Percentiles rank a stretch among this genome's conserved stretches.
Conservation (phyloP, 106 monocot species). For the Dioscorea dumetorum region DNA sequence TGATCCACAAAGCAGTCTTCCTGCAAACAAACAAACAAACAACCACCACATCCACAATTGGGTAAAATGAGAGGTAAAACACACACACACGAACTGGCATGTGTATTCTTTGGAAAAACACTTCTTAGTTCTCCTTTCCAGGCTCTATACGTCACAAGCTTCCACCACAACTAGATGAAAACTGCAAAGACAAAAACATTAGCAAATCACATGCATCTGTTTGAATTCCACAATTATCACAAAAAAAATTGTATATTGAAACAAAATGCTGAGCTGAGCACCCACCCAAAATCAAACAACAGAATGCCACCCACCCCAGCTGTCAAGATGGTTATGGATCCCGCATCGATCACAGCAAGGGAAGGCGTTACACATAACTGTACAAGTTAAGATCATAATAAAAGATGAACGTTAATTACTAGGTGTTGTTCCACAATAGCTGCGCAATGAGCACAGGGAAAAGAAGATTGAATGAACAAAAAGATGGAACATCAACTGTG, state of each 20-base stretch:
- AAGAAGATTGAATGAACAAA: background rate
- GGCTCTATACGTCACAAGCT: background rate
- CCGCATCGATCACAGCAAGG: background rate
- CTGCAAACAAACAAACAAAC: too few relatives aligned
- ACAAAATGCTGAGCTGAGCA: background rate
- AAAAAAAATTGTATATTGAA: background rate
- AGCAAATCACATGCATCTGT: too few relatives aligned
- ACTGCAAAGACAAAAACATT: background rate
- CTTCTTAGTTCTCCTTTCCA: too few relatives aligned
- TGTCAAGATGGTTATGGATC: background rate
- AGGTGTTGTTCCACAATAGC: too few relatives aligned
- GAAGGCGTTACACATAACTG: background rate
- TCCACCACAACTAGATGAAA: background rate
- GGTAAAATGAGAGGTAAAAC: too few relatives aligned
- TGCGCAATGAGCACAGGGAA: too few relatives aligned
- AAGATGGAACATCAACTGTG: background rate
- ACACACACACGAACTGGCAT: too few relatives aligned
- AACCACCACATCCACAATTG: too few relatives aligned
- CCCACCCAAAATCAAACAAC: background rate
- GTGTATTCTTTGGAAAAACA: too few relatives aligned
- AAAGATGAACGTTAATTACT: too few relatives aligned
- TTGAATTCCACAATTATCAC: too few relatives aligned
- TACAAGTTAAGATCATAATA: background rate
- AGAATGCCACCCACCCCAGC: conserved; percentile 1
- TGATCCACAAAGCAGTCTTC: too few relatives aligned